A percentile compares a stretch with the other conserved stretches of the same genome.
phyloP scores from a whole-genome alignment of 1,284 basidiomycete species.

The Cryptococcus sp. region DNA sequence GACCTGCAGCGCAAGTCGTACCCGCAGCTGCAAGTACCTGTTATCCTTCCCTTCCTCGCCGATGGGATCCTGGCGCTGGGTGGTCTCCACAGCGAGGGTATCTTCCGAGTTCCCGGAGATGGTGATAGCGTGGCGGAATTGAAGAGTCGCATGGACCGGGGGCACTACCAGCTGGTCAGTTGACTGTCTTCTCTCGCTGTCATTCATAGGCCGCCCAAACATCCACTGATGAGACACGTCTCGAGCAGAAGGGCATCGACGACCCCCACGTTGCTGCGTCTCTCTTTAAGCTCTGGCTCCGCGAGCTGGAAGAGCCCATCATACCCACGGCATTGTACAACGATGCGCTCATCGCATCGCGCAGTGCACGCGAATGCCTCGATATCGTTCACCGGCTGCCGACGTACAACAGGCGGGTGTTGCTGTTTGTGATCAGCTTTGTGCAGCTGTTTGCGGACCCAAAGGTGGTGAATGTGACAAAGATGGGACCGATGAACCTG shows the following conservation, averaged over 20 bases:
- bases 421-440: slow-evolving; percentile 83
- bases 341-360: slow-evolving; percentile 59
- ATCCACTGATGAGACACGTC: neutral
- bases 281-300: slow-evolving; percentile 84
- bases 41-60: slow-evolving; percentile 85
- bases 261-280: slow-evolving; percentile 84
- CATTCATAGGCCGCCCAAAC: neutral
- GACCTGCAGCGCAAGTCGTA: slow-evolving; percentile 78
- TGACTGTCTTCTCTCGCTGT: neutral
- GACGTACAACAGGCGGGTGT: slow-evolving; percentile 74
- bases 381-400: slow-evolving; percentile 72
- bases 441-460: slow-evolving; percentile 80
- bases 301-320: slow-evolving; percentile 82
- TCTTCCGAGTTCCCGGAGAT: slow-evolving; percentile 87
- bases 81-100: slow-evolving; percentile 76
- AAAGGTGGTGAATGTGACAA: slow-evolving; percentile 65
- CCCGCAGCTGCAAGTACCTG: slow-evolving; percentile 75
- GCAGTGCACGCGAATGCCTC: slow-evolving; percentile 65
- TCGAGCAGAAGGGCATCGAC: slow-evolving; percentile 59
- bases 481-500: slow-evolving; percentile 64
- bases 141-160: slow-evolving; percentile 80
- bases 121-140: slow-evolving; percentile 77
- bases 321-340: slow-evolving; percentile 71
- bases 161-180: slow-evolving; percentile 79
- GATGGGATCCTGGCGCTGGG: slow-evolving; percentile 84